A percentile compares a stretch with the other conserved stretches of the same genome.
Evolutionary conservation across 495 filamentous ascomycete genomes (phyloP).

Genomic region (Xylaria scruposa): DNA sequence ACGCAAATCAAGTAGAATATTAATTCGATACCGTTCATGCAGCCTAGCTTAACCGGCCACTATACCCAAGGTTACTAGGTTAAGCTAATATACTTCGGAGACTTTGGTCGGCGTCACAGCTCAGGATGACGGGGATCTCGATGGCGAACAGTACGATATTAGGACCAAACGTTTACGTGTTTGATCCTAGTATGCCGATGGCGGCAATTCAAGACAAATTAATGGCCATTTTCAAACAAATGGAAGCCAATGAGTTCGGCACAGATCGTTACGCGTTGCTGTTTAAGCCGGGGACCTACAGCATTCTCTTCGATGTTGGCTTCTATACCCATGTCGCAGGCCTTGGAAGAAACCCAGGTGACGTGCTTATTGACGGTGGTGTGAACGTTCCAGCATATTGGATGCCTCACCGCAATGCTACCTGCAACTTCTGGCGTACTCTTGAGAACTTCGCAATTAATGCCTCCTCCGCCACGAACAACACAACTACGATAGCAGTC

Average conservation of each 20-base stretch:
- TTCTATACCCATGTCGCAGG: slow-evolving; percentile 44
- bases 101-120: background rate
- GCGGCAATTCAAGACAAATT: slow-evolving; percentile 34
- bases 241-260: slow-evolving; percentile 45
- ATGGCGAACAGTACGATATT: slow-evolving; percentile 36
- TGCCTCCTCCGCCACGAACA: slow-evolving; percentile 40
- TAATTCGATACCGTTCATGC: background rate
- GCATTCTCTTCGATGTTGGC: slow-evolving; percentile 41
- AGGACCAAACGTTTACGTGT: slow-evolving; percentile 40
- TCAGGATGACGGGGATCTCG: slow-evolving; percentile 15
- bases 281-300: slow-evolving; percentile 39
- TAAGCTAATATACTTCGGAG: background rate
- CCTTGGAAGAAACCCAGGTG: slow-evolving; percentile 37
- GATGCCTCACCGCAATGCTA: slow-evolving; percentile 44
- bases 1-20: background rate
- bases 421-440: slow-evolving; percentile 43
- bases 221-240: slow-evolving; percentile 39
- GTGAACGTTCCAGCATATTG: slow-evolving; percentile 43
- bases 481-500: slow-evolving; percentile 43
- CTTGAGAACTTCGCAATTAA: slow-evolving; percentile 44
- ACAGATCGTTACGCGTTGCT: slow-evolving; percentile 39
- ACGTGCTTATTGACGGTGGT: slow-evolving; percentile 40
- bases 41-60: background rate
- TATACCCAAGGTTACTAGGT: background rate
- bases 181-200: slow-evolving; percentile 37